phyloP scores from a whole-genome alignment of 2,329 filamentous ascomycete genomes.

The Penicillium freii region DNA sequence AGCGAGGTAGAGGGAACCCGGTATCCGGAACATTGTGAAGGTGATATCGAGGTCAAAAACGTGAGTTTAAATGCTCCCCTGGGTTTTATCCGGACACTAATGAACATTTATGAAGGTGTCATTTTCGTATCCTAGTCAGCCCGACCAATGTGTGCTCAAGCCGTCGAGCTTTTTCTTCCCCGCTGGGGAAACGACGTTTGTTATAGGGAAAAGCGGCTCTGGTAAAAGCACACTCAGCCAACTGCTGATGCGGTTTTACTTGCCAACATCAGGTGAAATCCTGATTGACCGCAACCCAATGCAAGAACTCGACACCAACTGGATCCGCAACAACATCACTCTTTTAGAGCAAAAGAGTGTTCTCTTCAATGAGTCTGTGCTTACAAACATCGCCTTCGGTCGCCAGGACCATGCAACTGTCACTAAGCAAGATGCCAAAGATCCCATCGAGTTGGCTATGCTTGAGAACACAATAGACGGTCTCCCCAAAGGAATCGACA shows the following conservation, averaged over 20 bases:
- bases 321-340: conserved; percentile 75
- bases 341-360: conserved; percentile 79
- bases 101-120: conserved; percentile 56
- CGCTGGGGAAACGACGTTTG: conserved; percentile 69
- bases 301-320: conserved; percentile 61
- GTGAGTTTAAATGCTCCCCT: conserved; percentile 44
- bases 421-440: conserved; percentile 55
- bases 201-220: conserved; percentile 83
- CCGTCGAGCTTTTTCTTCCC: conserved; percentile 67
- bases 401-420: conserved; percentile 51
- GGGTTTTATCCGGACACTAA: background rate
- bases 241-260: conserved; percentile 75
- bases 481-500: conserved; percentile 70
- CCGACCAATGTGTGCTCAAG: conserved; percentile 58
- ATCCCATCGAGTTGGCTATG: conserved; percentile 65
- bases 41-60: conserved; percentile 67
- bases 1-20: conserved; percentile 31
- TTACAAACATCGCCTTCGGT: conserved; percentile 75
- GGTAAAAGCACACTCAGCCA: conserved; percentile 88
- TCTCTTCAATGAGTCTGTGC: conserved; percentile 78
- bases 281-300: conserved; percentile 65
- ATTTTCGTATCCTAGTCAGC: conserved; percentile 76
- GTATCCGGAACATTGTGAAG: conserved; percentile 52
- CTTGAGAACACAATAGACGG: conserved; percentile 65
- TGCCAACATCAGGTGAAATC: conserved; percentile 63